These are phyloP conservation scores for Spathaspora girioi DNA, from an alignment of 805 yeast genomes.

Conservation along the genomic window DNA sequence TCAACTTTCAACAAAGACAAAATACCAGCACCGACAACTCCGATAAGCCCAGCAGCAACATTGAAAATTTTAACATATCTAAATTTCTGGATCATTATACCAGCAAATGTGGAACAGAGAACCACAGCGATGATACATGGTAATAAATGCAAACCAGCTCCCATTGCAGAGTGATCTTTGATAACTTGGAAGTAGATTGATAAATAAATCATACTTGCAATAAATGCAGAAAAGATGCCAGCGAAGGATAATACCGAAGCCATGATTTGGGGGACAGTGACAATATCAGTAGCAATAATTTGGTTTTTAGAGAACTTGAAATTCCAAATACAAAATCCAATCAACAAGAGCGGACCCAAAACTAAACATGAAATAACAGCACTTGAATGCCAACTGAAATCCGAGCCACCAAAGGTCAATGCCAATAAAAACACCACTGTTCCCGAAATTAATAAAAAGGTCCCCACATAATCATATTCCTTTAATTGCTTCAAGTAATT, in stretches of 20 bases:
- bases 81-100: conserved; percentile 34
- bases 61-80: conserved; percentile 41
- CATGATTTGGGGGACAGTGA: conserved; percentile 32
- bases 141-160: conserved; percentile 43
- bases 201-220: conserved; percentile 22
- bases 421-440: conserved; percentile 51
- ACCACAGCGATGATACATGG: conserved; percentile 41
- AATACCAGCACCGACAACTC: conserved; percentile 44
- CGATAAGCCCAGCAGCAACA: conserved; percentile 24
- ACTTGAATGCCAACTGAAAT: conserved; percentile 51
- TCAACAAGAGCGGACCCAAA: conserved; percentile 31
- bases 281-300: conserved; percentile 42
- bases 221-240: conserved; percentile 33
- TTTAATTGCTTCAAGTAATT: conserved; percentile 33
- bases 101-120: conserved; percentile 32
- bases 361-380: conserved; percentile 32
- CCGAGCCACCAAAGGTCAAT: conserved; percentile 55
- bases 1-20: conserved; percentile 37
- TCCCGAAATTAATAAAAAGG: conserved; percentile 44
- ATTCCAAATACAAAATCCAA: conserved; percentile 42
- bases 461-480: conserved; percentile 53
- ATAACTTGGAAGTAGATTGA: conserved; percentile 50
- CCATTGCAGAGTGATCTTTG: conserved; percentile 35
- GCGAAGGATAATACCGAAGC: conserved; percentile 34
- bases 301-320: conserved; percentile 40